Percentiles rank a stretch among this genome's conserved stretches.
These are phyloP conservation scores for Emericellopsis atlantica DNA, from an alignment of 2,329 filamentous ascomycete genomes.

Conservation along the genomic window DNA sequence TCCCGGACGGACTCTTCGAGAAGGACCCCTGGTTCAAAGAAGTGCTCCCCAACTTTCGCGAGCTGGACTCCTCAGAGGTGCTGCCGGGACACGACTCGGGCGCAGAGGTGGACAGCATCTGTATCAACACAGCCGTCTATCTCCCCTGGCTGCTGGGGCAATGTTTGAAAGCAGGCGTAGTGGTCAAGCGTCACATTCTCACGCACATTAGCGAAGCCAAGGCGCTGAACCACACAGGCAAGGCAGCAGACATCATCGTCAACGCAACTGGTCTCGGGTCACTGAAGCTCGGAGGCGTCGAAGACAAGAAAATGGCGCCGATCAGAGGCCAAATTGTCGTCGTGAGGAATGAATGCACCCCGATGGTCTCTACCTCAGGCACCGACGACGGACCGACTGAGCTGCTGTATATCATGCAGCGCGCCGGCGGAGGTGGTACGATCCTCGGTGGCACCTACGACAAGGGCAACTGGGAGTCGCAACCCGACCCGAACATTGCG, in stretches of 20 bases:
- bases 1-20: conserved; percentile 50
- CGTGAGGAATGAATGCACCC: conserved; percentile 63
- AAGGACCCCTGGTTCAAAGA: conserved; percentile 64
- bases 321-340: conserved; percentile 77
- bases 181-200: conserved; percentile 50
- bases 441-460: conserved; percentile 77
- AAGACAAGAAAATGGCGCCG: conserved; percentile 61
- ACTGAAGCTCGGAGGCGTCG: conserved; percentile 66
- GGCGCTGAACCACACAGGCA: conserved; percentile 34
- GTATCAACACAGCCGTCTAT: conserved; percentile 84
- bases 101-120: conserved; percentile 69
- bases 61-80: conserved; percentile 45
- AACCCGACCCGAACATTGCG: conserved; percentile 69
- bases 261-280: conserved; percentile 79
- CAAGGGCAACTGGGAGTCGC: conserved; percentile 65
- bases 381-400: conserved; percentile 65
- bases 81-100: conserved; percentile 56
- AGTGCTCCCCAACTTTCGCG: conserved; percentile 57
- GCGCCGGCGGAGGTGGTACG: conserved; percentile 69
- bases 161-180: conserved; percentile 61
- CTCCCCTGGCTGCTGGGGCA: conserved; percentile 75
- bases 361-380: conserved; percentile 60
- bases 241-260: conserved; percentile 60
- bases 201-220: conserved; percentile 62
- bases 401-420: conserved; percentile 69